Conservation (phyloP, 768 basidiomycete genomes). For the Lactarius evosmus region DNA sequence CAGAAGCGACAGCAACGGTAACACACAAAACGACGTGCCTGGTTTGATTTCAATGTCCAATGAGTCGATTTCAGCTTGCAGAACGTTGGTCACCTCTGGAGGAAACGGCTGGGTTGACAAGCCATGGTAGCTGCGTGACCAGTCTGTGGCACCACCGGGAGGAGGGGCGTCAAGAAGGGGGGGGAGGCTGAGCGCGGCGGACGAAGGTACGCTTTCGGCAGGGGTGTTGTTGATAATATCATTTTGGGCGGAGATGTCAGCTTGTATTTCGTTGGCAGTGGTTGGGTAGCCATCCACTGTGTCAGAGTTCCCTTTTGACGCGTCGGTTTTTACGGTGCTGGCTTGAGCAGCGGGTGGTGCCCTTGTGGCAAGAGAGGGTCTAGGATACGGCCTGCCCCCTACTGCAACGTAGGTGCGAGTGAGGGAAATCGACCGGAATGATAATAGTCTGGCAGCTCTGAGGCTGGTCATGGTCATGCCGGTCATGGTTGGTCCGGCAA, state of each 20-base stretch:
- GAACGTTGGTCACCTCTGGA: slow-evolving; percentile 64
- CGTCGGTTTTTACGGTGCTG: slow-evolving; percentile 33
- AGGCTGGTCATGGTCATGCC: not conserved
- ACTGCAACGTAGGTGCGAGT: slow-evolving; percentile 16
- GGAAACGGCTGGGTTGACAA: slow-evolving; percentile 74
- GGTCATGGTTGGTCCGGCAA: not conserved
- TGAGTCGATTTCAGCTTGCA: slow-evolving; percentile 73
- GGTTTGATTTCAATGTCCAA: slow-evolving; percentile 92
- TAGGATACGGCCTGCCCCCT: slow-evolving; percentile 11
- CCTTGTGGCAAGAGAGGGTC: slow-evolving; percentile 21
- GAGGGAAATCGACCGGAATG: slow-evolving; percentile 9
- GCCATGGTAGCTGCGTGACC: slow-evolving; percentile 86
- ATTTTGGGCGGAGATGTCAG: slow-evolving; percentile 21
- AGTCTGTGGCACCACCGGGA: slow-evolving; percentile 53
- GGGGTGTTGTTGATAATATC: slow-evolving; percentile 26
- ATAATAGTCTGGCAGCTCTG: slow-evolving; percentile 1
- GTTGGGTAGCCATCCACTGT: slow-evolving; percentile 30
- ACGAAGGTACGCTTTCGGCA: slow-evolving; percentile 26
- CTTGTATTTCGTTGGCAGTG: slow-evolving; percentile 29
- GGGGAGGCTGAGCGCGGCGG: slow-evolving; percentile 27
- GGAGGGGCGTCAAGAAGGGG: slow-evolving; percentile 24
- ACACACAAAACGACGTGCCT: slow-evolving; percentile 48
- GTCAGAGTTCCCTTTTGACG: slow-evolving; percentile 28
- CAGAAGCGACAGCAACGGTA: slow-evolving; percentile 2
- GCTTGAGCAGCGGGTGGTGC: slow-evolving; percentile 31